A percentile compares a stretch with the other conserved stretches of the same genome.
These are phyloP conservation scores for Phaseolus coccineus DNA, from an alignment of 331 rosid species.

Conservation along the genomic window DNA sequence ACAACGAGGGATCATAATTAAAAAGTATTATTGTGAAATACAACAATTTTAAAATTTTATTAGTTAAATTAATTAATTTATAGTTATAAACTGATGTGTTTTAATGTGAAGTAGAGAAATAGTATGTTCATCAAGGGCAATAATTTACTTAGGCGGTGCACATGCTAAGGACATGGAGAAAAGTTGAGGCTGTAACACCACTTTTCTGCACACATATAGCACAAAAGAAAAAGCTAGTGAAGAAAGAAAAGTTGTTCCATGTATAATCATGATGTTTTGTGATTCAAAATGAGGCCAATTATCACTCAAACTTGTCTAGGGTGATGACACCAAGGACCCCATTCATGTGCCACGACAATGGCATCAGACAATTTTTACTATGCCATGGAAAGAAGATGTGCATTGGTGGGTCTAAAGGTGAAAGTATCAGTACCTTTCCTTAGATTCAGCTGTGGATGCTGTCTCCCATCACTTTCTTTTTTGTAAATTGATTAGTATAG, in stretches of 20 bases:
- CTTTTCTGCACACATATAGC: conserved; percentile 33
- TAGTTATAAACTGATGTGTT: no score
- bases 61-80: no score
- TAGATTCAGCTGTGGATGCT: conserved; percentile 60
- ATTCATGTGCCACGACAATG: conserved; percentile 57
- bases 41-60: no score
- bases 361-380: conserved; percentile 47
- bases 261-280: conserved; percentile 43
- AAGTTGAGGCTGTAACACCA: conserved; percentile 35
- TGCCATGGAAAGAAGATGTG: conserved; percentile 35
- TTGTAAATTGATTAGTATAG: conserved; percentile 45
- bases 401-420: conserved; percentile 55
- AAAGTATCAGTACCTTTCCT: conserved; percentile 51
- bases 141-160: conserved; percentile 48
- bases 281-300: conserved; percentile 42
- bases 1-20: no score
- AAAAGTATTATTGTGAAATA: no score
- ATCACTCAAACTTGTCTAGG: conserved; percentile 31
- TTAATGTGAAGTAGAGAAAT: not conserved
- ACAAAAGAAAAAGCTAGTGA: conserved; percentile 9
- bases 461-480: conserved; percentile 50
- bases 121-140: conserved; percentile 42
- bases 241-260: conserved; percentile 28
- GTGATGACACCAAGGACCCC: conserved; percentile 49
- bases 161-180: conserved; percentile 61